Base-by-base conservation (phyloP, 345 rosid genomes). In the Kandelia obovata region DNA sequence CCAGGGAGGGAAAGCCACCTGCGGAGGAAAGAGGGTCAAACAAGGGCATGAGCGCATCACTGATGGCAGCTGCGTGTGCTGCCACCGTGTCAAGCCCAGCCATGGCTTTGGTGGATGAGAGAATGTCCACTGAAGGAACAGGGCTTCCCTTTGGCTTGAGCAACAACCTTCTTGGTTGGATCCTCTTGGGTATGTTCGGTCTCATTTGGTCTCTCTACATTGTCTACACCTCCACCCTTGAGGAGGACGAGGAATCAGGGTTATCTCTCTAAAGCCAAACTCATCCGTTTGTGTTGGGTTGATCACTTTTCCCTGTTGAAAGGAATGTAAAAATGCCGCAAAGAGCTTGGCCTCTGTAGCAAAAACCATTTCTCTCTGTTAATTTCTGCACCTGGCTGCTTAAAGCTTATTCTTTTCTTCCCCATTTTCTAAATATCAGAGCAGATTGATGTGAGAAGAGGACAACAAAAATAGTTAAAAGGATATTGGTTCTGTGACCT, bases 131-230 rank as follows among this genome's bases (percentile, higher is more conserved):
- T 0, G 97, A 94, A 80, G 98, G 97, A 69, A 91, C 93, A 3
- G 96, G 97, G 20, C 90, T 91, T n/a, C 96, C 97, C 1, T 88
- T 94, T 61, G 96, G 98, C 0, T 71, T 94, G 52, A 94, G 98
- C 89, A 94, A 91, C 93, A 94, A 91, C 77, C 90, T 94, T 39
- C 91, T 91, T 62, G 97, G 83, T 15, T 94, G 98, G 98, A 87
- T 94, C 73, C 80, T 94, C 70, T 65, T 91, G 25, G 98, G 91
- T 17, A 89, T 94, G 47, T 94, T 94, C 34, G 92, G 84, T 68
- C 78, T 94, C 70, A 87, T 94, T 64, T 94, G 98, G 97, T 25
- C 92, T 16, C 75, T 94, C 77, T 94, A 84, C 85, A 62, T 78
- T 27, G n/a, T 79, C 70, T 94, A 91, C 89, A 64, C 96, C 51